Evolutionary conservation across 1,139 yeast genomes (phyloP), one percentile per base, ranked within the genome.

Genomic region (Barnettozyma hawaiiensis): DNA sequence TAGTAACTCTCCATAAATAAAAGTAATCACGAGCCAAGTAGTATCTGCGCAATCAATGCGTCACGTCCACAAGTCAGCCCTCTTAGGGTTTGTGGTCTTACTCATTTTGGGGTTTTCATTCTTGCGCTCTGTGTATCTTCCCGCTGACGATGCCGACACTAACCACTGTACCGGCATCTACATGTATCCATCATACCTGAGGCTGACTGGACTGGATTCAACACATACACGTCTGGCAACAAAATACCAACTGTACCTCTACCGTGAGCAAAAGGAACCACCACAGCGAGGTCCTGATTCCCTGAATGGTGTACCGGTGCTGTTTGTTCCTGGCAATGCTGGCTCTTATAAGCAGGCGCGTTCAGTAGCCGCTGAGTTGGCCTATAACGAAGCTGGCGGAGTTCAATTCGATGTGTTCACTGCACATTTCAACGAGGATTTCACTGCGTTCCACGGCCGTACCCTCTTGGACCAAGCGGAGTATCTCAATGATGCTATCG

Each of bases 311-410:
- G 73, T 83, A 1, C 99, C 99, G 0, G 87, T 86, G 1, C 66
- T 94, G 18, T 94, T 94, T 59, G 84, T 94, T 31, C 98, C 98
- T 0, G 99, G 99, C 0, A 94, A 94, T 60, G 98, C 98, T 1
- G 98, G 99, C 1, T 84, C 95, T 50, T 89, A 79, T 62, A 76
- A 80, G 52, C 99, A 94, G 63, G 95, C 78, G 9, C 69, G 98
- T 43, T 85, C 96, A 1, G 75, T 94, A n/a, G 98, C 97, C 0
- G 80, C 97, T 1, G 82, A 81, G 49, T 65, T 82, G 23, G 70
- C 90, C 1, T 34, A 47, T 11, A 37, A 33, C 24, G 27, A 52
- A 40, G 20, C 37, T 8, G 21, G 5, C 7, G 20, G 20, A 4
- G 31, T 20, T 19, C 74, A 76, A 53, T 64, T 83, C 41, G 97